These are phyloP conservation scores for Umbelopsis sp. DNA, from an alignment of 371 early-diverging fungal species.

Conservation along the genomic window DNA sequence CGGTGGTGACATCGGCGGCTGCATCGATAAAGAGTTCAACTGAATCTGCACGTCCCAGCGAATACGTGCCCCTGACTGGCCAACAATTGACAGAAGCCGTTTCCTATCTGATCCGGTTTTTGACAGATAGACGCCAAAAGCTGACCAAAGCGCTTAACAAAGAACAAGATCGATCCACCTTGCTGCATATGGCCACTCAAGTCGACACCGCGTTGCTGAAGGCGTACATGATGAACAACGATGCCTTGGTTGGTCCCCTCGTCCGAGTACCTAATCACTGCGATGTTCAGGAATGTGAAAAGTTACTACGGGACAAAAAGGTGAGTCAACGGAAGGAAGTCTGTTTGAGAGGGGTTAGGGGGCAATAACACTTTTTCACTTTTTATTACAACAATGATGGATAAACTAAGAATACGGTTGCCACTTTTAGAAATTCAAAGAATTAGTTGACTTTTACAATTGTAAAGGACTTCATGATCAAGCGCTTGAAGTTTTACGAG, in stretches of 20 bases:
- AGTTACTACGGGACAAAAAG: conserved; percentile 72
- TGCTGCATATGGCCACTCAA: conserved; percentile 62
- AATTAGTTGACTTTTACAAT: conserved; percentile 89
- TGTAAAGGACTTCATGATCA: conserved; percentile 87
- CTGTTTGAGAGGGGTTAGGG: too few species aligned
- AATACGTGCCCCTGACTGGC: conserved; percentile 40
- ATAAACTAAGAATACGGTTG: conserved; percentile 5
- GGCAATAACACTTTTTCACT: too few species aligned
- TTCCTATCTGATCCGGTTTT: conserved; percentile 65
- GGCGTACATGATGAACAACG: conserved; percentile 79
- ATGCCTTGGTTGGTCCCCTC: conserved; percentile 83
- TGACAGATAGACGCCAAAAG: conserved; percentile 73
- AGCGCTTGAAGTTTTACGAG: conserved; percentile 79
- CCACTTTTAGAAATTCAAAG: conserved; percentile 67
- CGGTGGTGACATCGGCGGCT: conserved; percentile 23
- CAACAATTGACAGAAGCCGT: conserved; percentile 66
- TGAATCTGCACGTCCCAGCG: conserved; percentile 19
- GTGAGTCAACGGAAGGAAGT: conserved; percentile 32
- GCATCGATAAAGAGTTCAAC: conserved; percentile 26
- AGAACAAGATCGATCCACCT: conserved; percentile 29
- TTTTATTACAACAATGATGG: too few species aligned
- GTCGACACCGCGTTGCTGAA: conserved; percentile 91
- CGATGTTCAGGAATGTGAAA: conserved; percentile 82
- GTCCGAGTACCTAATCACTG: conserved; percentile 88
- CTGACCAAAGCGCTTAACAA: conserved; percentile 48